phyloP scores from a whole-genome alignment of 2,329 filamentous ascomycete species.

The Mycosphaerella sp. region DNA sequence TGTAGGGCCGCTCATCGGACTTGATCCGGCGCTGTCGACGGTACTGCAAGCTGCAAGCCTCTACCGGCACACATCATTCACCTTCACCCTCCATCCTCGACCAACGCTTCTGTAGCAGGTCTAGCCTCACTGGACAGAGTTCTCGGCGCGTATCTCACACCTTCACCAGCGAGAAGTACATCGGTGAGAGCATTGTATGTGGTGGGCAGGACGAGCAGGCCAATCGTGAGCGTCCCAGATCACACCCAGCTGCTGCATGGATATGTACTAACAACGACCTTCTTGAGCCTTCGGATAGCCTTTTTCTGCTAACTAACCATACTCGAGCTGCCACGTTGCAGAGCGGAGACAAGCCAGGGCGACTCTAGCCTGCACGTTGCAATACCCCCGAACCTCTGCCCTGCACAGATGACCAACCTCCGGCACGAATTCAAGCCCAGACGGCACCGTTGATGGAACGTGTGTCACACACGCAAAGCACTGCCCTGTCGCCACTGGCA shows the following conservation, averaged over 20 bases:
- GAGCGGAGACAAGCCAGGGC: slow-evolving; percentile 46
- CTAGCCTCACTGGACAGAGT: slow-evolving; percentile 7
- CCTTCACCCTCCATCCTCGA: slow-evolving; percentile 3
- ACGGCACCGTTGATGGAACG: slow-evolving; percentile 19
- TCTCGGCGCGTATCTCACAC: slow-evolving; percentile 3
- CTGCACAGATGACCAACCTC: slow-evolving; percentile 37
- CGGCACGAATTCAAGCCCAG: slow-evolving; percentile 24
- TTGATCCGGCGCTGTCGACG: slow-evolving; percentile 19
- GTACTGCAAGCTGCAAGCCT: slow-evolving; percentile 19
- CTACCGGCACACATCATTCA: slow-evolving; percentile 14
- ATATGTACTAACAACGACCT: slow-evolving; percentile 21
- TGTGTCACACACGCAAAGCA: slow-evolving; percentile 38
- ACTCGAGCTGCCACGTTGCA: slow-evolving; percentile 47
- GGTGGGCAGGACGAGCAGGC: slow-evolving; percentile 7
- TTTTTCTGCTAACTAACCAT: slow-evolving; percentile 28
- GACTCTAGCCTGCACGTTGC: slow-evolving; percentile 22
- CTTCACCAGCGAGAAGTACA: slow-evolving; percentile 1
- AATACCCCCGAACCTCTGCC: slow-evolving; percentile 16
- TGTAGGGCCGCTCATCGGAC: slow-evolving; percentile 8
- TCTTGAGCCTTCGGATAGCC: slow-evolving; percentile 25
- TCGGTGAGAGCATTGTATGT: slow-evolving; percentile 12
- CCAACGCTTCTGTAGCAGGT: slow-evolving; percentile 6
- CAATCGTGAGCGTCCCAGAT: slow-evolving; percentile 16
- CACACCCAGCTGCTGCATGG: slow-evolving; percentile 15
- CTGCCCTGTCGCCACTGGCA: slow-evolving; percentile 40